phyloP scores from a whole-genome alignment of 331 rosid genomes.

The Erythrophleum ivorense region DNA sequence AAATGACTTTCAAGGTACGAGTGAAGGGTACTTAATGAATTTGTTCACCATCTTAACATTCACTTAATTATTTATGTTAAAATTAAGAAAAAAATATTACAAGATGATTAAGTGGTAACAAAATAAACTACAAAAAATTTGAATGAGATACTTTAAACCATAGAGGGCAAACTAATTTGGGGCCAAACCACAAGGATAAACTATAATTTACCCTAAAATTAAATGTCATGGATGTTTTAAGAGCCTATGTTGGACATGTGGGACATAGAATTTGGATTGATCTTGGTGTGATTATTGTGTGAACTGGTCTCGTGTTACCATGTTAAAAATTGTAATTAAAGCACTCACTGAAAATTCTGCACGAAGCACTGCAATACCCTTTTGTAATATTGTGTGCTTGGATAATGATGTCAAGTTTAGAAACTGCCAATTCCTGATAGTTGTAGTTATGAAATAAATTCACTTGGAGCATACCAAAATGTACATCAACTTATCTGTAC shows the following conservation, averaged over 20 bases:
- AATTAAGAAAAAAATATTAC: too few relatives aligned
- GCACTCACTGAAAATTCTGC: neutral
- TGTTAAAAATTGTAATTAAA: neutral
- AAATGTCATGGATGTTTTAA: too few relatives aligned
- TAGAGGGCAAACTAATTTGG: too few relatives aligned
- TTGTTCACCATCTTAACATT: neutral
- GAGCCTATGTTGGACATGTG: neutral
- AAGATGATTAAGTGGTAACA: too few relatives aligned
- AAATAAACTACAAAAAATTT: too few relatives aligned
- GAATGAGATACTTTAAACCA: too few relatives aligned
- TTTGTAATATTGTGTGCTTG: neutral
- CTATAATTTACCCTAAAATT: too few relatives aligned
- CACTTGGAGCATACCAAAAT: neutral
- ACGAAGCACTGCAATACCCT: neutral
- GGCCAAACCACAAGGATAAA: too few relatives aligned
- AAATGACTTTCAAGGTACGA: neutral
- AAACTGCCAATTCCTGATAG: neutral
- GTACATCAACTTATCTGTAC: neutral
- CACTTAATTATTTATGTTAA: neutral
- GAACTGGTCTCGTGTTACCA: neutral
- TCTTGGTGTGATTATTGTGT: neutral
- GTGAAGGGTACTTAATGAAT: neutral
- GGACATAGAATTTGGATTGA: neutral
- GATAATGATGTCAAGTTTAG: neutral
- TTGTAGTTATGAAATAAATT: conserved; percentile 6